A percentile compares a stretch with the other conserved stretches of the same genome.
phyloP scores from a whole-genome alignment of 208 protist species.

The Acanthamoeba castellanii region DNA sequence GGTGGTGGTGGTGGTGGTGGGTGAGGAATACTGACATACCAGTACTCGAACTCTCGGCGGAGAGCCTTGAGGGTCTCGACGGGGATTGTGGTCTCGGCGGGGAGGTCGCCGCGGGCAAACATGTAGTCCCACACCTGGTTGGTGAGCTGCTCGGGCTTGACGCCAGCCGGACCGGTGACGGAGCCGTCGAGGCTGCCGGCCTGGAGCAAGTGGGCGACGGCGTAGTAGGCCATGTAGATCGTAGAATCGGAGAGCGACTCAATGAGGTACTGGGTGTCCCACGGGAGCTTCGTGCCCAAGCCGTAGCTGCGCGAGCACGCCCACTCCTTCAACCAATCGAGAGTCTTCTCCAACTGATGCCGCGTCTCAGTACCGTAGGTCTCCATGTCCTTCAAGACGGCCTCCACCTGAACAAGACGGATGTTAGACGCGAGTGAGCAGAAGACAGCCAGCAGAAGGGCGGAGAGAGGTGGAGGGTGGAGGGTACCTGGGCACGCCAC shows the following conservation, averaged over 20 bases:
- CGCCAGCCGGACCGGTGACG: slow-evolving; percentile 90
- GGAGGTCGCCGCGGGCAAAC: slow-evolving; percentile 91
- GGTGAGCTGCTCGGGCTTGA: slow-evolving; percentile 96
- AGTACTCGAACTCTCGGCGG: slow-evolving; percentile 98
- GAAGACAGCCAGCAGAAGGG: neutral
- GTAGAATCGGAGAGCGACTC: slow-evolving; percentile 99
- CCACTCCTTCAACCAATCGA: slow-evolving; percentile 99
- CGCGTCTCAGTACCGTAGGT: slow-evolving; percentile 94
- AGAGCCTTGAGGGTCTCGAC: slow-evolving; percentile 90
- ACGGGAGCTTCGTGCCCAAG: slow-evolving; percentile 98
- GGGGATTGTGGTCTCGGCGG: slow-evolving; percentile 86
- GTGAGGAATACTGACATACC: slow-evolving; percentile 94
- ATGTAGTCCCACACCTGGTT: slow-evolving; percentile 96
- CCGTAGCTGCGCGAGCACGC: slow-evolving; percentile 99
- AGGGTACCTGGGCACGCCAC: slow-evolving; percentile 91
- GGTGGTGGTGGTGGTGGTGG: too few relatives aligned
- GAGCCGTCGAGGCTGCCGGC: slow-evolving; percentile 85
- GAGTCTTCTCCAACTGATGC: slow-evolving; percentile 94
- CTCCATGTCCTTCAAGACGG: slow-evolving; percentile 89
- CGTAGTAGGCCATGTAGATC: slow-evolving; percentile 99
- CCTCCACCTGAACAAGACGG: neutral
- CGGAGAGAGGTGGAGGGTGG: neutral
- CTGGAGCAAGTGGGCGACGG: slow-evolving; percentile 98
- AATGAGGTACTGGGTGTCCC: slow-evolving; percentile 97
- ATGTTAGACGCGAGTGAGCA: neutral